Percentiles rank a stretch among this genome's conserved stretches.
Evolutionary conservation across 768 basidiomycete species (phyloP).

Genomic region (Hericium alpestre): DNA sequence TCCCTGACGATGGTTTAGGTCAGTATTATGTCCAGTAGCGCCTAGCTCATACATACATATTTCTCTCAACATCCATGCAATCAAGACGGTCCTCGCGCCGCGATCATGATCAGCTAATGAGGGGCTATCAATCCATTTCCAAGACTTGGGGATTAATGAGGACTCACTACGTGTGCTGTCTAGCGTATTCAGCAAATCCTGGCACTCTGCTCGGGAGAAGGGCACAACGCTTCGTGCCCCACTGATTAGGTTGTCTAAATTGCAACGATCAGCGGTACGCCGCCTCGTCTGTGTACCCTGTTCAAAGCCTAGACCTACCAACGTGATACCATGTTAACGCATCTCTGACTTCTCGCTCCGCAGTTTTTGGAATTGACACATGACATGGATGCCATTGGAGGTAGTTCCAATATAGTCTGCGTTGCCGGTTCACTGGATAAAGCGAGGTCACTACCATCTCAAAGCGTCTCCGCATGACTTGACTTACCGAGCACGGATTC

Average conservation of each 20-base stretch:
- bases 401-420: constrained; percentile 44
- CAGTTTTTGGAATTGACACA: constrained; percentile 29
- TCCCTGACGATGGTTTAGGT: constrained; percentile 15
- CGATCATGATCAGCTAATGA: constrained; percentile 17
- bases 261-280: no score
- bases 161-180: constrained; percentile 9
- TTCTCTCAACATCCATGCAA: constrained; percentile 42
- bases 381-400: constrained; percentile 40
- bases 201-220: constrained; percentile 44
- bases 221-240: constrained; percentile 35
- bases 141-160: background rate
- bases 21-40: background rate
- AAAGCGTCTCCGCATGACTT: background rate
- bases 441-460: constrained; percentile 13
- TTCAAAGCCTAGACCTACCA: constrained; percentile 11
- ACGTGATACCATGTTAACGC: constrained; percentile 42
- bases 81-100: constrained; percentile 32
- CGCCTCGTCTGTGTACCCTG: background rate
- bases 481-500: no score
- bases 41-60: constrained; percentile 22
- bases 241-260: constrained; percentile 37
- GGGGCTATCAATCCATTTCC: background rate
- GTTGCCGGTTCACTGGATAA: constrained; percentile 10
- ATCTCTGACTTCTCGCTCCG: constrained; percentile 36
- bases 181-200: constrained; percentile 32